phyloP scores from a whole-genome alignment of 2,329 filamentous ascomycete species.

The Calonectria henricotiae region DNA sequence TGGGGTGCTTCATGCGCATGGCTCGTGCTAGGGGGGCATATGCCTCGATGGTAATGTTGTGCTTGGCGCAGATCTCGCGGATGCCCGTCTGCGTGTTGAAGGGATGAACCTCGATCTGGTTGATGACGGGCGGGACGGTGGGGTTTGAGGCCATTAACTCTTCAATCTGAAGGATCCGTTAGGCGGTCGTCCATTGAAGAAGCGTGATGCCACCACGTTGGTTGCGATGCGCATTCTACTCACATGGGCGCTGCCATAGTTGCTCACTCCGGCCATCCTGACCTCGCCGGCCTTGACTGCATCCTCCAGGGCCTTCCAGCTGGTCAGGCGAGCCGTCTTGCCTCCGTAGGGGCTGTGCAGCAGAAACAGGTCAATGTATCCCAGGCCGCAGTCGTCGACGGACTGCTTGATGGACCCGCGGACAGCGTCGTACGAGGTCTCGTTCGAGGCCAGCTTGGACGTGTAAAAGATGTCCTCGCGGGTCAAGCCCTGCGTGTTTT shows the following conservation, averaged over 20 bases:
- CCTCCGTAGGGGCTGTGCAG: conserved; percentile 87
- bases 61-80: conserved; percentile 75
- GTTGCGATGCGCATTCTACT: conserved; percentile 52
- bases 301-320: conserved; percentile 85
- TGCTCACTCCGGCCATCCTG: conserved; percentile 81
- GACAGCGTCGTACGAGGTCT: conserved; percentile 77
- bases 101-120: conserved; percentile 87
- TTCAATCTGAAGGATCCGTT: conserved; percentile 67
- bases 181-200: background rate
- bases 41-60: conserved; percentile 82
- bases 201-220: background rate
- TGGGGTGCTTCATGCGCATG: conserved; percentile 78
- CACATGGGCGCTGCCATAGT: conserved; percentile 83
- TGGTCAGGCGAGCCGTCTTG: conserved; percentile 76
- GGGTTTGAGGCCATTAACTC: conserved; percentile 78
- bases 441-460: conserved; percentile 81
- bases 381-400: conserved; percentile 77
- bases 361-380: conserved; percentile 85
- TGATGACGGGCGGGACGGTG: conserved; percentile 77
- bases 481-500: conserved; percentile 68
- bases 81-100: conserved; percentile 84
- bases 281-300: conserved; percentile 81
- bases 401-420: conserved; percentile 77
- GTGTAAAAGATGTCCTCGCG: conserved; percentile 86
- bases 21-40: conserved; percentile 85